Percentiles rank a stretch among this genome's conserved stretches.
Conservation (phyloP, 352 stramenopile species). For the Phytophthora hibernalis region DNA sequence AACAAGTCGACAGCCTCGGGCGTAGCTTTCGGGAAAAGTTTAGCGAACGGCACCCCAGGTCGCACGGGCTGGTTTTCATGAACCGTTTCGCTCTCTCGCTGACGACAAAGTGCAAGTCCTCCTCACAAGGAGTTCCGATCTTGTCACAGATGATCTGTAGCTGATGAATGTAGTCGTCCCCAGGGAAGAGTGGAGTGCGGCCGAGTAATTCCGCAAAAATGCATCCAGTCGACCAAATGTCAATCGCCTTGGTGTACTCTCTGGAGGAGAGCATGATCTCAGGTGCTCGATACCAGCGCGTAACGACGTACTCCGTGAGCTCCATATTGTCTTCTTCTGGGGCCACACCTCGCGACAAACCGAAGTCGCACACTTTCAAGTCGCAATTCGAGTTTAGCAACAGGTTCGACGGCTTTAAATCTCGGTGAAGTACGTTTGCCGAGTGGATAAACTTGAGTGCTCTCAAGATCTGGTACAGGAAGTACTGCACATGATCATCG, state of each 20-base stretch:
- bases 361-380: constrained; percentile 94
- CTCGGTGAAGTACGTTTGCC: constrained; percentile 94
- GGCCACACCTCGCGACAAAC: constrained; percentile 84
- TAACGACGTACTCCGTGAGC: constrained; percentile 94
- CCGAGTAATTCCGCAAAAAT: constrained; percentile 95
- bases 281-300: constrained; percentile 93
- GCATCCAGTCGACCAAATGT: constrained; percentile 95
- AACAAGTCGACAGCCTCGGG: constrained; percentile 81
- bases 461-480: constrained; percentile 96
- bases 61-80: constrained; percentile 88
- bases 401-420: constrained; percentile 98
- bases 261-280: constrained; percentile 97
- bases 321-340: constrained; percentile 90
- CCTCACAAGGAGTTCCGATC: constrained; percentile 87
- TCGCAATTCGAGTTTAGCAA: constrained; percentile 96
- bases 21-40: constrained; percentile 79
- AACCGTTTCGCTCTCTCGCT: constrained; percentile 90
- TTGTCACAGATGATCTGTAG: constrained; percentile 96
- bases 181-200: constrained; percentile 92
- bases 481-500: constrained; percentile 95
- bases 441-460: constrained; percentile 96
- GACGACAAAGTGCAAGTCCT: constrained; percentile 92
- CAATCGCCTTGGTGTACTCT: constrained; percentile 97
- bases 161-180: constrained; percentile 99
- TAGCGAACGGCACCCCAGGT: constrained; percentile 69